Base-by-base conservation (phyloP, 176 grass and related monocot genomes). In the Rhipidocladum racemiflorum region DNA sequence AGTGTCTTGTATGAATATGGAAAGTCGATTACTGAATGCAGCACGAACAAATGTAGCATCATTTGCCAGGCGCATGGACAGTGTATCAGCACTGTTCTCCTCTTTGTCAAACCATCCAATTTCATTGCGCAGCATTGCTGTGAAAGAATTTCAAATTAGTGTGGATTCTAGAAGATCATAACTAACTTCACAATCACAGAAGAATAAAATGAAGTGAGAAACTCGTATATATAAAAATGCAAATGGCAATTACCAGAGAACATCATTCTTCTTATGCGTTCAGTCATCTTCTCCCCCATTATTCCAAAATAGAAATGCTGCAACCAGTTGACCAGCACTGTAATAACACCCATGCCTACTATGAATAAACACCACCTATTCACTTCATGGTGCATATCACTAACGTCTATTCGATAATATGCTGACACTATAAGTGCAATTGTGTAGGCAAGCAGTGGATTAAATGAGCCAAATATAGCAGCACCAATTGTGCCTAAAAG, bases 271-370 rank as follows among this genome's bases (percentile, higher is more conserved):
- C 96, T 95, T 79, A 95, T 92, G 20, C 96, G 96, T 79, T 99
- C 96, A 20, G 96, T 99, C 96, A 99, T 99, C 75, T 99, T 99
- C 87, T 99, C 96, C 62, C 96, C 96, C 96, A 99, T 99, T 66
- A 99, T 99, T 86, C 96, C 96, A 90, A 99, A 99, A 95, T 99
- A 99, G 64, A 99, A 99, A 85, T 99, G 96, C 71, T 99, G 96
- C 87, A 99, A 85, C 87, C 94, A 99, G 83, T 99, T 99, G 43
- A 92, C 97, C 51, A 99, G 84, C 50, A 99, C 93, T 80, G 97
- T 99, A 79, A 99, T 88, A 54, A 99, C 42, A 74, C 97, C 97
- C 97, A 99, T 99, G 69, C 92, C 91, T 66, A 90, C 87, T 89
- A 99, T 99, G 68, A 99, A 87, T 90, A 99, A 90, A 65, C 97